Base-by-base conservation (phyloP, 1,139 yeast genomes). In the Suhomyces yuchorum region DNA sequence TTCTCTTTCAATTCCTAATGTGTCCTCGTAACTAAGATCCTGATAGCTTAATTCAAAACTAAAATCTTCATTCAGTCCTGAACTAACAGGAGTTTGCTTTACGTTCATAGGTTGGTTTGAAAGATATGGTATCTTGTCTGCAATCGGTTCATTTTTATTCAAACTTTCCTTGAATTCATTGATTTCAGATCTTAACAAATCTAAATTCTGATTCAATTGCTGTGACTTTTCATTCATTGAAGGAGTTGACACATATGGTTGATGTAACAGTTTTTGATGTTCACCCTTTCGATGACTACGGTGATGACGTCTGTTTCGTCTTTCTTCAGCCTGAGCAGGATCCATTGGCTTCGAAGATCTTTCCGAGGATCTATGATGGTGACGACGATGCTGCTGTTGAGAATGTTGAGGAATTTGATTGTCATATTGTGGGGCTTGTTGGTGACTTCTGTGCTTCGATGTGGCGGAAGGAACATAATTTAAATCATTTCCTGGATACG, bases 91-190 rank as follows among this genome's bases (percentile, higher is more conserved):
- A 8, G 19, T 11, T 11, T 18, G 32, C 14, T 33, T 20, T 19
- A 41, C 14, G n/a, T 38, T 43, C 14, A 18, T 11, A 8, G 18
- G 23, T 18, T 14, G 14, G n/a, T 24, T 43, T 9, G n/a, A 14
- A 23, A 7, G 24, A 7, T 18, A 22, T 11, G 15, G 17, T 14
- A 22, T 22, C 30, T 24, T 37, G 8, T 37, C 19, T 3, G 39
- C 8, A 24, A 30, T 30, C 2, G 51, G 44, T 22, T 71, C 76
- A 14, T 56, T 55, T 43, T 61, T 65, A 40, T 65, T 66, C 53
- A 75, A 63, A 49, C 76, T 73, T 48, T 75, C 80, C 48, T 75
- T 75, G 52, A 75, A 76, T 48, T 75, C 79, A 52, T 75, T 75
- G 49, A 76, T 73, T 56, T 76, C 81, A 22, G 67, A 63, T 46